Conservation (phyloP, 352 stramenopile genomes). For the Globisporangium orthogonon region DNA sequence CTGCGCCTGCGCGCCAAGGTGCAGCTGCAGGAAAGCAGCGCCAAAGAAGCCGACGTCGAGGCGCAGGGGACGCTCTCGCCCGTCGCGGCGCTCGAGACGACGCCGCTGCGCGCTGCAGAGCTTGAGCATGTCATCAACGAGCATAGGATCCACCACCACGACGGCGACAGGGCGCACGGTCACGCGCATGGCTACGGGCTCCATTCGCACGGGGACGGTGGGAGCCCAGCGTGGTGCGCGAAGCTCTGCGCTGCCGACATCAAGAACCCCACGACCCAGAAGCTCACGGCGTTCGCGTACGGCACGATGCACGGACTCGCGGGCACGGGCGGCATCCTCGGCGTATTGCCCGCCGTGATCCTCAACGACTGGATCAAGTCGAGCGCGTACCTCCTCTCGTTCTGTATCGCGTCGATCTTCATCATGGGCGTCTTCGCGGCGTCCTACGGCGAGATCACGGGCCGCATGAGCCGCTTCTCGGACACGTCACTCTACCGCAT, state of each 20-base stretch:
- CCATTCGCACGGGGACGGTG: background rate
- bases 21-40: conserved; percentile 5
- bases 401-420: conserved; percentile 82
- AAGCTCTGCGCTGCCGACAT: conserved; percentile 37
- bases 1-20: conserved; percentile 27
- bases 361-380: conserved; percentile 70
- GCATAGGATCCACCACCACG: conserved; percentile 29
- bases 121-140: conserved; percentile 28
- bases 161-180: conserved; percentile 5
- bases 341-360: conserved; percentile 84
- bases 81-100: conserved; percentile 18
- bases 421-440: conserved; percentile 86
- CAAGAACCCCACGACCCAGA: conserved; percentile 47
- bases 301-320: conserved; percentile 87
- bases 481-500: conserved; percentile 48
- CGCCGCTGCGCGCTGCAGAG: conserved; percentile 18
- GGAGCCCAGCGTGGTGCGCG: conserved; percentile 25
- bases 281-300: conserved; percentile 70
- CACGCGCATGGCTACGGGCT: conserved; percentile 3
- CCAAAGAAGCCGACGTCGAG: background rate
- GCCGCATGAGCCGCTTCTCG: conserved; percentile 53
- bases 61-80: background rate
- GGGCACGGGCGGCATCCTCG: conserved; percentile 58
- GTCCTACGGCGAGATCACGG: conserved; percentile 68
- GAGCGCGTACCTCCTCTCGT: conserved; percentile 73